Base-by-base conservation (phyloP, 2,329 filamentous ascomycete genomes). In the Penicillium sp. region DNA sequence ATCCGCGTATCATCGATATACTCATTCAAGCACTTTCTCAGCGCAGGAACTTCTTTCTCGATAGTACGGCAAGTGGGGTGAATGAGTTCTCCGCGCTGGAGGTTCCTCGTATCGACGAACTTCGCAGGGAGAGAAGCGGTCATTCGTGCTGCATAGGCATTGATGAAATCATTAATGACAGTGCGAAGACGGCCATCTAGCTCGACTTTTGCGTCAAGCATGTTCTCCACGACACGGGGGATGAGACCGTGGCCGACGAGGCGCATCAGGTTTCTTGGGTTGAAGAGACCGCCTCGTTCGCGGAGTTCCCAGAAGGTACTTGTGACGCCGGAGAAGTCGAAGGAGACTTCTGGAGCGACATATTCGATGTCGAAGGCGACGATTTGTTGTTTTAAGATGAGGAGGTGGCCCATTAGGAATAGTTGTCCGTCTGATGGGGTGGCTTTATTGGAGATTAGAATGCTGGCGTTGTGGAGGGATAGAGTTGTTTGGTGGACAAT, bases 321-420 rank as follows among this genome's bases (percentile, higher is more conserved):
- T 5, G 84, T 85, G 13, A 88, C 76, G 49, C 80, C 82, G n/a
- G 84, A 86, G 70, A 89, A 87, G 72, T 89, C 86, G 69, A 89
- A 82, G 14, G 82, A 82, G 48, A 88, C 78, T 60, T 89, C 86
- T 4, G 86, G 85, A 2, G 84, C 83, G 21, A 87, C 84, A 66
- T 84, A 89, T 70, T 89, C 93, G 64, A 99, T 97, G 76, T 99
- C 95, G 60, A 99, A 92, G 10, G 93, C 93, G 26, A 99, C 87
- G 51, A 99, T 90, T 72, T 97, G 91, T 71, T 97, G 96, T 75
- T 98, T 98, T 51, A 99, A 84, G 49, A 97, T 88, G 49, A 99
- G 88, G 2, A 99, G 83, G 71, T 99, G 96, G 66, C 93, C 95
- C 67, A 99, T 88, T 69, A 97, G 87, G 76, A 99, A 99, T 4